Conservation (phyloP, 352 stramenopile genomes). For the Halophytophthora polymorphica region DNA sequence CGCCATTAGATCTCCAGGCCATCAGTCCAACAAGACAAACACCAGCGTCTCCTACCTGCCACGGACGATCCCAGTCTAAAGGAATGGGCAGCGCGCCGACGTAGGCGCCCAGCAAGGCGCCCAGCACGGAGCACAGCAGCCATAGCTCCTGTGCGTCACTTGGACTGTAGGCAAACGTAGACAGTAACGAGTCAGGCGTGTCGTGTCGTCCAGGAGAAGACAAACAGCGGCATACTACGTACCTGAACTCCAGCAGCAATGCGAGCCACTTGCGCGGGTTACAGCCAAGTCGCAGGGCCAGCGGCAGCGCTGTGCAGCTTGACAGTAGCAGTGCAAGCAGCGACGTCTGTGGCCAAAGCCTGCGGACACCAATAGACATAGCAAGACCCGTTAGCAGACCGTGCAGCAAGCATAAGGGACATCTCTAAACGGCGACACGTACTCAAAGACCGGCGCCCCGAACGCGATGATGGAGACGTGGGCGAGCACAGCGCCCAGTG, state of each 20-base stretch:
- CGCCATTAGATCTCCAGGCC: background rate
- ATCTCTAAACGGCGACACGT: conserved; percentile 10
- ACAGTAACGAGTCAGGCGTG: background rate
- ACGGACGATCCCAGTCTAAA: conserved; percentile 85
- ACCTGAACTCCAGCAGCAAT: conserved; percentile 57
- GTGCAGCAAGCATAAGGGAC: background rate
- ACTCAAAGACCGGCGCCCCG: conserved; percentile 67
- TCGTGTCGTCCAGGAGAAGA: background rate
- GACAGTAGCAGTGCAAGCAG: conserved; percentile 61
- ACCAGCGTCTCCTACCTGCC: conserved; percentile 53
- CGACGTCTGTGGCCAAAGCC: conserved; percentile 57
- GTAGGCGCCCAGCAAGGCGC: conserved; percentile 62
- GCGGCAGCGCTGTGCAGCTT: conserved; percentile 40
- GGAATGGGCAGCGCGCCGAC: conserved; percentile 77
- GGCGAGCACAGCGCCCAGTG: conserved; percentile 39
- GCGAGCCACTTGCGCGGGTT: conserved; percentile 39
- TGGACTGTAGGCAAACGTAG: conserved; percentile 22
- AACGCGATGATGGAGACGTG: conserved; percentile 72
- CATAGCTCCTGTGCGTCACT: conserved; percentile 41
- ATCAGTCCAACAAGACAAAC: background rate
- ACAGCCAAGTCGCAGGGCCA: conserved; percentile 39
- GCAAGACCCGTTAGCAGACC: conserved; percentile 3
- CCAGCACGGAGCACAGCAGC: conserved; percentile 50
- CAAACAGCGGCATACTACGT: background rate
- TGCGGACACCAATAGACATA: conserved; percentile 14